Percentiles rank a stretch among this genome's conserved stretches.
These are phyloP conservation scores for Globisporangium iwayamae DNA, from an alignment of 352 stramenopile species.

Conservation along the genomic window DNA sequence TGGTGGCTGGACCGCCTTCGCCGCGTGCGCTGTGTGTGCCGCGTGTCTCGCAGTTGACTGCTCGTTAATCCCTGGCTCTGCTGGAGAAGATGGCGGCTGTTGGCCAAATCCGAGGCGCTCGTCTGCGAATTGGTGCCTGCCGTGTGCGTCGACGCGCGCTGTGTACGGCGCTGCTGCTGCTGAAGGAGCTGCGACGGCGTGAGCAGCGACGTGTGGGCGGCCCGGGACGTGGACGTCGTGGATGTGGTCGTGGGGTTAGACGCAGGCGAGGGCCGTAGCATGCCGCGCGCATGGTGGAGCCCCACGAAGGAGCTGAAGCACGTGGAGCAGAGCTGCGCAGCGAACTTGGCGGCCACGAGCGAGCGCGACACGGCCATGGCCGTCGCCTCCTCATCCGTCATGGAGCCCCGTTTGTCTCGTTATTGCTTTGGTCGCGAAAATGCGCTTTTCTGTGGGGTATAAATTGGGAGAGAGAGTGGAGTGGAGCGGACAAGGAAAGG, in stretches of 20 bases:
- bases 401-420: not conserved
- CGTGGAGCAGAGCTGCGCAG: constrained; percentile 64
- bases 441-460: not conserved
- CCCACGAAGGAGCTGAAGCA: constrained; percentile 66
- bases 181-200: constrained; percentile 6
- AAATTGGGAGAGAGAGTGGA: not conserved
- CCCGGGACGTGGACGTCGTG: not conserved
- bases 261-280: constrained; percentile 16
- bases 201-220: constrained; percentile 1
- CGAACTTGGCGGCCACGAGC: constrained; percentile 58
- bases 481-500: too few relatives aligned
- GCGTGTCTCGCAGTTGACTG: constrained; percentile 11
- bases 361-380: constrained; percentile 13
- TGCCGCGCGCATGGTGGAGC: constrained; percentile 34
- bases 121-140: constrained; percentile 26
- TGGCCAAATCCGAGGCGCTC: constrained; percentile 29
- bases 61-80: not conserved
- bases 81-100: constrained; percentile 19
- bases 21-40: constrained; percentile 14
- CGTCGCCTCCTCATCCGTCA: not conserved
- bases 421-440: not conserved
- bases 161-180: constrained; percentile 11
- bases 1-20: constrained; percentile 33
- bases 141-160: constrained; percentile 10
- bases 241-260: not conserved